Conservation (phyloP, 108 stramenopile species). For the Nitzschia sp. region DNA sequence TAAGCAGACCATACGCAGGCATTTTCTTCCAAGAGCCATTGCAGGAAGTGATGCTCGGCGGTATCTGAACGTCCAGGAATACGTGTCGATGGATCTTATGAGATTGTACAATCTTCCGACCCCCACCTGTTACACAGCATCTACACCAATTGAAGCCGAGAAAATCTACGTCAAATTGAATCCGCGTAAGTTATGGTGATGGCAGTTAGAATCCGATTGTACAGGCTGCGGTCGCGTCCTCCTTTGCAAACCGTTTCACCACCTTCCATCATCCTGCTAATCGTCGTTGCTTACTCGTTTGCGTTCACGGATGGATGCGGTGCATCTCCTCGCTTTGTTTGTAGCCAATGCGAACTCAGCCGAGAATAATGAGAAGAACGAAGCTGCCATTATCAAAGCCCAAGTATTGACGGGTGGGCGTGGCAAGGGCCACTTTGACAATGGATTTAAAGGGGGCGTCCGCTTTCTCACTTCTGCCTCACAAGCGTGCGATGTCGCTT, state of each 20-base stretch:
- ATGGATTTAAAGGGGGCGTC: slow-evolving; percentile 87
- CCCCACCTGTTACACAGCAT: not conserved
- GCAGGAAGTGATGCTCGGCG: not conserved
- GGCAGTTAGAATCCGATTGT: not conserved
- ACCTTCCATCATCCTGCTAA: not conserved
- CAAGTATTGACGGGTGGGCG: slow-evolving; percentile 88
- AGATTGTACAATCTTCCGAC: not conserved
- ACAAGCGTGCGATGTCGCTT: slow-evolving; percentile 63
- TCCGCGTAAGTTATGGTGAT: not conserved
- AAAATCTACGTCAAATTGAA: not conserved
- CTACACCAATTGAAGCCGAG: not conserved
- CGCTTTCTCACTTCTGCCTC: slow-evolving; percentile 63
- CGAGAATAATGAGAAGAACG: not conserved
- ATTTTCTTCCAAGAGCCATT: not conserved
- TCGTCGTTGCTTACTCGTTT: no score
- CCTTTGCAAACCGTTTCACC: no score
- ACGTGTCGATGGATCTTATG: not conserved
- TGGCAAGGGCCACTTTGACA: slow-evolving; percentile 81
- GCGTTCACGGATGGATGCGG: no score
- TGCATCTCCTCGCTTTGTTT: no score
- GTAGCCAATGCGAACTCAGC: no score
- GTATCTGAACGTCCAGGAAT: not conserved
- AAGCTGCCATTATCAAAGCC: slow-evolving; percentile 68
- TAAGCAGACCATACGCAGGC: not conserved
- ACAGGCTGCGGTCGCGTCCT: not conserved